Percentiles rank a stretch among this genome's conserved stretches.
Conservation (phyloP, 331 rosid species). For the Arachis monticola region DNA sequence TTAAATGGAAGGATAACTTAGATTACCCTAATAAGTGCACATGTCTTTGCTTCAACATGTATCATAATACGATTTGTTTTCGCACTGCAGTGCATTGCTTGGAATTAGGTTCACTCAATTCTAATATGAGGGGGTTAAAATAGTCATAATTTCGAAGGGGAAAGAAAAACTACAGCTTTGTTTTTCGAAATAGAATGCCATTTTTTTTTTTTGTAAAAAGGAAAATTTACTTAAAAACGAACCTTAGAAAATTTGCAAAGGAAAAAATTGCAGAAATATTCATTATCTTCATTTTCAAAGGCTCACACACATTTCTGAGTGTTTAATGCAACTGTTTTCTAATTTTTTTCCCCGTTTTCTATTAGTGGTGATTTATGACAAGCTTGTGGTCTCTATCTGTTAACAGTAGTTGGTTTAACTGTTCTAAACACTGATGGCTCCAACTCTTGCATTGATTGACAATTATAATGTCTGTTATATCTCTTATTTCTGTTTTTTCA, state of each 20-base stretch:
- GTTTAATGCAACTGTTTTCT: slow-evolving; percentile 23
- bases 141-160: neutral
- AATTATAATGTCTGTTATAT: neutral
- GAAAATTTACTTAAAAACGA: neutral
- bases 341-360: slow-evolving; percentile 9
- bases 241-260: no score
- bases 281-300: neutral
- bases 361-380: slow-evolving; percentile 4
- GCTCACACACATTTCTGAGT: neutral
- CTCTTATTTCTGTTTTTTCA: slow-evolving; percentile 32
- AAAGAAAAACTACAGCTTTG: neutral
- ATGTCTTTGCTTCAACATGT: neutral
- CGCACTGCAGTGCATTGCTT: neutral
- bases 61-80: neutral
- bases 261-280: neutral
- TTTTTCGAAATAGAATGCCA: neutral
- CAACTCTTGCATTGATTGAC: slow-evolving; percentile 14
- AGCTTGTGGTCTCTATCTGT: neutral
- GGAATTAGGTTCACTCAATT: no score
- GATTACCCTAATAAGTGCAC: neutral
- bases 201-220: neutral
- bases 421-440: slow-evolving; percentile 26
- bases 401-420: slow-evolving; percentile 24
- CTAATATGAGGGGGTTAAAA: neutral
- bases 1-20: neutral